phyloP scores from a whole-genome alignment of 2,329 filamentous ascomycete species.

The Leptographium galeiforme region DNA sequence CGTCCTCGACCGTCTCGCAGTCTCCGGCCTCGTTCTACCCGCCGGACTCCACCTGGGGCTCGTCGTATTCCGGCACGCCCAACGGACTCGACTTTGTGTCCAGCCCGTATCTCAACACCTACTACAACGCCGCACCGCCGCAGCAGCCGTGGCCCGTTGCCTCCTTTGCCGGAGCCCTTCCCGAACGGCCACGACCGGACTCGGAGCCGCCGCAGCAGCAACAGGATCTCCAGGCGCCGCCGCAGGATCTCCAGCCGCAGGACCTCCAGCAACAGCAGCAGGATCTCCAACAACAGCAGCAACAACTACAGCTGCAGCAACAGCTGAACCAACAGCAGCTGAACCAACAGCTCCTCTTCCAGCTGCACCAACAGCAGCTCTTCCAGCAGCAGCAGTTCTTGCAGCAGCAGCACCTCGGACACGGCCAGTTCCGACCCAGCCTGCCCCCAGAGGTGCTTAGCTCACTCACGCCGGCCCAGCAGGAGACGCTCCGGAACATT shows the following conservation, averaged over 20 bases:
- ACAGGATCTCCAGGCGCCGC: neutral
- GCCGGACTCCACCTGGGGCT: constrained; percentile 28
- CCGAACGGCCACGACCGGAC: constrained; percentile 17
- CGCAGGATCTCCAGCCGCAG: neutral
- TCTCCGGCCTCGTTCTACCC: constrained; percentile 2
- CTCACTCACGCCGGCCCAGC: constrained; percentile 42
- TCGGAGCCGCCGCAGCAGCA: constrained; percentile 5
- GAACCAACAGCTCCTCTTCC: constrained; percentile 3
- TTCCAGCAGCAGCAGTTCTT: constrained; percentile 10
- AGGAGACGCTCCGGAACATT: constrained; percentile 48
- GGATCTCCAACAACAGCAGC: neutral
- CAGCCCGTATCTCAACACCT: constrained; percentile 13
- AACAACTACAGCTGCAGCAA: neutral
- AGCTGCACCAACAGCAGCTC: constrained; percentile 2
- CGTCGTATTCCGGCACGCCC: constrained; percentile 19
- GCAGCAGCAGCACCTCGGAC: constrained; percentile 19
- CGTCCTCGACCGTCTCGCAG: neutral
- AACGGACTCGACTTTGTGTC: constrained; percentile 22
- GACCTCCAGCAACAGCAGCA: neutral
- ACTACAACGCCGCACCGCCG: constrained; percentile 14
- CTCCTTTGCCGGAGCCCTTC: constrained; percentile 19
- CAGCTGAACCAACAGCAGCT: neutral
- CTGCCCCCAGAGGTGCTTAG: constrained; percentile 21
- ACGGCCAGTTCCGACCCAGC: constrained; percentile 15
- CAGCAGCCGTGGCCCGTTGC: constrained; percentile 19